These are phyloP conservation scores for Apostasia ramifera DNA, from an alignment of 106 monocot species.

Conservation along the genomic window DNA sequence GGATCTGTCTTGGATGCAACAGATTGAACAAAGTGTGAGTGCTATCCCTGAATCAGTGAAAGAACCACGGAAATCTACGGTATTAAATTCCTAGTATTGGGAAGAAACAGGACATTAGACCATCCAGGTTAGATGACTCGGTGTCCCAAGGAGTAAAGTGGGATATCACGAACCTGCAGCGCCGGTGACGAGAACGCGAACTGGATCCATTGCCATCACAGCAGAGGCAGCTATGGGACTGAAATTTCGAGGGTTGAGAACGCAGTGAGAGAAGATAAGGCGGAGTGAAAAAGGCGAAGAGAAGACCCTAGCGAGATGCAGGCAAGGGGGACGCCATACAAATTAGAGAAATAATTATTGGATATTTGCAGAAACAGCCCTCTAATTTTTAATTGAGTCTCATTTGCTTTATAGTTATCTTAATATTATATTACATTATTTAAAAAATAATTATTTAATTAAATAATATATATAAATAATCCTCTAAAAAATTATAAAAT, in stretches of 20 bases:
- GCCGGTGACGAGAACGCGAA: slow-evolving; percentile 38
- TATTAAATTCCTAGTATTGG: background rate
- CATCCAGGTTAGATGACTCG: background rate
- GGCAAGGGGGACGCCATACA: background rate
- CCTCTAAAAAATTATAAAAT: too few relatives aligned
- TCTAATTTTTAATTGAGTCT: too few relatives aligned
- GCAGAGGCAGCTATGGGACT: background rate
- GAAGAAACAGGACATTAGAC: background rate
- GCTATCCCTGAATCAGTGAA: background rate
- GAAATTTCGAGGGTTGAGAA: background rate
- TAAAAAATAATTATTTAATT: too few relatives aligned
- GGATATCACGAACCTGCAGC: slow-evolving; percentile 28
- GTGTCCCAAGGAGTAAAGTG: background rate
- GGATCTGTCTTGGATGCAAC: background rate
- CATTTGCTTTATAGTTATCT: too few relatives aligned
- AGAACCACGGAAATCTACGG: background rate
- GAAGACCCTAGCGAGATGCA: background rate
- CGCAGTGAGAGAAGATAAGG: background rate
- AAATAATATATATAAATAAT: too few relatives aligned
- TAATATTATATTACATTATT: too few relatives aligned
- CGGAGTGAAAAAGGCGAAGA: background rate
- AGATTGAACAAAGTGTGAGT: background rate
- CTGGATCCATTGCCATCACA: slow-evolving; percentile 36
- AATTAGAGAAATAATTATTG: too few relatives aligned
- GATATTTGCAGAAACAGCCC: too few relatives aligned